Evolutionary conservation across 2,329 filamentous ascomycete genomes (phyloP).

Genomic region (Chrysosporium queenslandicum): DNA sequence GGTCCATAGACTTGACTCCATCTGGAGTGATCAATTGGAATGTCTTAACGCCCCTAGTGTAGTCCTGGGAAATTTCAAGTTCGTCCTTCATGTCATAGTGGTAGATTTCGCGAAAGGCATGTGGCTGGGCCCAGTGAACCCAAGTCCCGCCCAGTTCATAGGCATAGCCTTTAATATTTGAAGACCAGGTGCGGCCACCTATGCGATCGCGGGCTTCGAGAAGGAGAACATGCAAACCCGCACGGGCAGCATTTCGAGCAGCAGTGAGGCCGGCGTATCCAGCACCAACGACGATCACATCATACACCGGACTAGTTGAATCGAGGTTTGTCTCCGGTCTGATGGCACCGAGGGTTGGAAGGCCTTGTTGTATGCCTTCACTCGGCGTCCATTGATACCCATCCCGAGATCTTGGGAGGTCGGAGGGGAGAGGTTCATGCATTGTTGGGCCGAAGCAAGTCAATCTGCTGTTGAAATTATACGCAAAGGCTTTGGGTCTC

Average conservation of each 20-base stretch:
- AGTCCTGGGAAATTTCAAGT: conserved; percentile 1
- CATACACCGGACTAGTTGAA: background rate
- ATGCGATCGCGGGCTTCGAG: conserved; percentile 10
- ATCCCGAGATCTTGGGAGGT: background rate
- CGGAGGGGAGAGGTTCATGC: background rate
- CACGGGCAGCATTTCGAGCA: conserved; percentile 14
- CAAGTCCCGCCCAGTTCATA: conserved; percentile 8
- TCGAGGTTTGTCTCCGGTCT: conserved; percentile 2
- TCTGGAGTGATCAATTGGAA: conserved; percentile 3
- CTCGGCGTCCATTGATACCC: conserved; percentile 7
- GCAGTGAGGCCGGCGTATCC: conserved; percentile 27
- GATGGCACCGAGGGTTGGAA: background rate
- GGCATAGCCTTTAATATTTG: conserved; percentile 4
- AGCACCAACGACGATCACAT: conserved; percentile 25
- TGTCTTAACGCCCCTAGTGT: background rate
- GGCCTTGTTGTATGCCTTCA: background rate
- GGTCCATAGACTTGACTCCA: background rate
- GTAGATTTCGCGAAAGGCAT: conserved; percentile 1
- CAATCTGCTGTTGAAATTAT: too few species aligned
- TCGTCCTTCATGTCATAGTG: conserved; percentile 9
- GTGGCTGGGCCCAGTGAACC: conserved; percentile 6
- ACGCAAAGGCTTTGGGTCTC: too few species aligned
- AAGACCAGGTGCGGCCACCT: conserved; percentile 7
- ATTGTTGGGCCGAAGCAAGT: background rate
- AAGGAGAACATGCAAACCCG: conserved; percentile 3